Base-by-base conservation (phyloP, 257 asterid species). In the Nemophila menziesii region DNA sequence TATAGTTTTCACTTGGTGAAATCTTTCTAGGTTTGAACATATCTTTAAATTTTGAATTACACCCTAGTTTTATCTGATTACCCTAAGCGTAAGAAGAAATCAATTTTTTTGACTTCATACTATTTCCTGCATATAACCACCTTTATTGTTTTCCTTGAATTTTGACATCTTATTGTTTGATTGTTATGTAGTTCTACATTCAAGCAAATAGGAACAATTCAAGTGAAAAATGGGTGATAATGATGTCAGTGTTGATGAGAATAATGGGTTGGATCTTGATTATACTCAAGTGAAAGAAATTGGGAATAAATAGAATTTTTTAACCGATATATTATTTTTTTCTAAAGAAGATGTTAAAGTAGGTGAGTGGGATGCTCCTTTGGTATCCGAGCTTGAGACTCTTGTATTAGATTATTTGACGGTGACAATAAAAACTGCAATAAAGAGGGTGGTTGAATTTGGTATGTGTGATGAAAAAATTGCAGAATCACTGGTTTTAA, bases 401-500 rank as follows among this genome's bases (percentile, higher is more conserved):
- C 68, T 84, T 27, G 55, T 89, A 50, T 46, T 68, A 0, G 55
- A 59, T 12, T 52, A 65, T 49, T 57, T 89, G 51, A 45, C 20
- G 11, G 54, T 56, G 2, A 67, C 66, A 15, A 80, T 78, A 63
- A 33, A 37, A 29, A 64, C 52, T 19, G 94, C 87, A 8, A 50
- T 80, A 34, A 71, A 66, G 64, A 80, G 67, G 60, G 57, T 89
- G 16, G 63, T 58, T 16, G 74, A 78, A 44, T 47, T 36, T 43
- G 95, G 95, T 16, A n/a, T n/a, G n/a, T 70, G 76, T 67, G 64
- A 55, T 20, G 59, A 58, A 46, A 77, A 78, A 54, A 61, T 38
- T 55, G 84, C 93, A 2, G 84, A 75, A 66, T 63, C 72, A 80
- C 77, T 79, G n/a, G 58, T 89, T 36, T 45, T 84, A 40, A 66